These are phyloP conservation scores for Glutinoglossum americanum DNA, from an alignment of 495 filamentous ascomycete species.

Conservation along the genomic window DNA sequence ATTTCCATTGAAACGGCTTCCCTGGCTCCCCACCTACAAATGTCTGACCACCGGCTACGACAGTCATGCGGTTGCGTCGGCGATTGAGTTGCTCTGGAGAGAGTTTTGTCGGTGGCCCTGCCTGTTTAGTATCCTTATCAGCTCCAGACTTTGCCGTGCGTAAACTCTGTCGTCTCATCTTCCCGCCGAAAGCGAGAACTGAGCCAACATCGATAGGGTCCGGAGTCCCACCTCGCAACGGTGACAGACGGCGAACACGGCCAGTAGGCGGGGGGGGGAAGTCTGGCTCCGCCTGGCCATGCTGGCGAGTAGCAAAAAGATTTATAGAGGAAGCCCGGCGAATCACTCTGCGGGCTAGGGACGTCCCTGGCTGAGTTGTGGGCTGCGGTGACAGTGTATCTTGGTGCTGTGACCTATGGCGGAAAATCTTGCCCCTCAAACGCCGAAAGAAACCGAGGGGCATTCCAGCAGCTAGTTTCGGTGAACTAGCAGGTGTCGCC, in stretches of 20 bases:
- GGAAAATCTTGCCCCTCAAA: background rate
- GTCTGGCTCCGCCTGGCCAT: background rate
- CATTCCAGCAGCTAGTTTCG: background rate
- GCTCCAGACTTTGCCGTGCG: background rate
- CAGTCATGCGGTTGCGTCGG: background rate
- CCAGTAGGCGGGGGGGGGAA: background rate
- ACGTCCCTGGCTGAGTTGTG: background rate
- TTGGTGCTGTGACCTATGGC: background rate
- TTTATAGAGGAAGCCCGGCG: background rate
- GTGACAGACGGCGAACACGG: background rate
- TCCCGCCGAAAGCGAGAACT: background rate
- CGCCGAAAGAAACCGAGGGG: background rate
- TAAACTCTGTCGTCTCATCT: background rate
- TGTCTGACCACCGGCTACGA: background rate
- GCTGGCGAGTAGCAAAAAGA: background rate
- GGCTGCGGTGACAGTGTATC: background rate
- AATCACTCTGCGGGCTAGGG: background rate
- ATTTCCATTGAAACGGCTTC: background rate
- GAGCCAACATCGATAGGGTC: background rate
- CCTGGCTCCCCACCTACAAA: background rate
- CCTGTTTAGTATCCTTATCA: background rate
- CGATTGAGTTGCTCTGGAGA: background rate
- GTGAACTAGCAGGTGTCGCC: background rate
- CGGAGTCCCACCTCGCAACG: background rate
- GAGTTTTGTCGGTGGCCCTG: background rate